Evolutionary conservation across 208 protist genomes (phyloP), one percentile per base, ranked within the genome.

Genomic region (Acanthamoeba sp.): DNA sequence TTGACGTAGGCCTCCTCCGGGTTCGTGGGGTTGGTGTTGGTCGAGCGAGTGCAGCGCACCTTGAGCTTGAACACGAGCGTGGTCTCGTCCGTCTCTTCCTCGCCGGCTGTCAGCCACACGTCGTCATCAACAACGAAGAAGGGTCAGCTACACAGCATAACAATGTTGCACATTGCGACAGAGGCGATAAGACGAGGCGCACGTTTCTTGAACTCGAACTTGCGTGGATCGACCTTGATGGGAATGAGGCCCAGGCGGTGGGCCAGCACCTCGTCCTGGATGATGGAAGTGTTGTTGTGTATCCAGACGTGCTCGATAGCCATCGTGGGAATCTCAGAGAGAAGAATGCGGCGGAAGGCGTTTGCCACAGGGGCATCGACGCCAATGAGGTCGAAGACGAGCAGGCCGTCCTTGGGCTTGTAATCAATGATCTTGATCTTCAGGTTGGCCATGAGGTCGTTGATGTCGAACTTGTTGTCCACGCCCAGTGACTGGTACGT

Each of bases 261-360:
- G 24, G 97, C 97, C 24, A 99, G 96, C 5, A 99, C 97, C 95
- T 99, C 99, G 95, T 99, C 99, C 59, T 99, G 98, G 85, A 99
- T 98, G 34, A 99, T 98, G 27, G 98, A 98, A 42, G 99, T 99
- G 96, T 99, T 99, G 78, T 99, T 98, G 29, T 98, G 96, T 64
- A 99, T 98, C 40, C 99, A 96, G 22, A 99, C 98, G 78, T 98
- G 98, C 95, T 99, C 99, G 93, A 99, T 99, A 2, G 99, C 99
- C 93, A 99, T 98, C 29, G 99, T 99, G 32, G 99, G 99, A 32
- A 97, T 88, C 95, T 99, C 99, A 1, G 98, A 98, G 24, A 99
- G 96, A 36, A 99, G 97, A 20, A 99, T 98, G 22, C 99, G 98
- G 24, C 99, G 97, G 84, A 99, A 97, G 52, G 99, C 98, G 95